Percentiles rank a stretch among this genome's conserved stretches.
These are phyloP conservation scores for Suillus clintonianus DNA, from an alignment of 768 basidiomycete genomes.

Conservation along the genomic window DNA sequence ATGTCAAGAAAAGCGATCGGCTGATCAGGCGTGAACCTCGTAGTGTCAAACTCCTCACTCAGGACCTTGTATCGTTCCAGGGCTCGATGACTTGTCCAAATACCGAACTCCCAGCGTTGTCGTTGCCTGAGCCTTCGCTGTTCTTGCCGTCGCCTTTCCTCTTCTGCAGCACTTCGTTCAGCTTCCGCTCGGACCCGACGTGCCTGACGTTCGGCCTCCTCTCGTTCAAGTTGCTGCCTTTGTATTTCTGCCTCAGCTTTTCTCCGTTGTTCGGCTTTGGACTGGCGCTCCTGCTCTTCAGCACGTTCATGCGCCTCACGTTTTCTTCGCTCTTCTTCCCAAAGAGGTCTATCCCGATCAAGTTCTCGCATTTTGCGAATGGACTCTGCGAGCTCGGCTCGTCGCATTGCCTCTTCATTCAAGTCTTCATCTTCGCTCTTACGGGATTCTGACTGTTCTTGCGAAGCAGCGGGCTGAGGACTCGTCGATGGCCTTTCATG, in stretches of 20 bases:
- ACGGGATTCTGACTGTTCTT: not conserved
- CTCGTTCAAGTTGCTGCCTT: conserved; percentile 25
- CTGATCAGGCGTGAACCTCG: conserved; percentile 52
- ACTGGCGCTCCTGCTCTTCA: conserved; percentile 42
- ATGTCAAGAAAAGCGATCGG: conserved; percentile 63
- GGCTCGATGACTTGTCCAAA: conserved; percentile 67
- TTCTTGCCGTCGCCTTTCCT: conserved; percentile 39
- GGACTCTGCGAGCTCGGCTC: conserved; percentile 58
- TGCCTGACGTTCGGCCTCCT: conserved; percentile 21
- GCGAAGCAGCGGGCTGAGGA: conserved; percentile 6
- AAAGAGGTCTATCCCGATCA: conserved; percentile 61
- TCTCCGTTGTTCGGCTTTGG: conserved; percentile 34
- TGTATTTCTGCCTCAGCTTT: conserved; percentile 33
- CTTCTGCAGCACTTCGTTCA: conserved; percentile 33
- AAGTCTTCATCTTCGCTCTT: conserved; percentile 1
- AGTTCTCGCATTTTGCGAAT: conserved; percentile 69
- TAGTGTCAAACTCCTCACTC: conserved; percentile 62
- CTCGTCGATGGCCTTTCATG: not conserved
- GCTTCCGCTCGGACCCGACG: conserved; percentile 25
- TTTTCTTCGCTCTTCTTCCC: conserved; percentile 55
- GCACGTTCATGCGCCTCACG: conserved; percentile 44
- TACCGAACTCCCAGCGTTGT: conserved; percentile 56
- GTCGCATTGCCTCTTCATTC: conserved; percentile 40
- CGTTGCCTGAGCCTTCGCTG: conserved; percentile 48
- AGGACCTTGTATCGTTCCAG: conserved; percentile 68